Conservation (phyloP, 192 early-diverging fungal genomes). For the Paraglomus occultum region DNA sequence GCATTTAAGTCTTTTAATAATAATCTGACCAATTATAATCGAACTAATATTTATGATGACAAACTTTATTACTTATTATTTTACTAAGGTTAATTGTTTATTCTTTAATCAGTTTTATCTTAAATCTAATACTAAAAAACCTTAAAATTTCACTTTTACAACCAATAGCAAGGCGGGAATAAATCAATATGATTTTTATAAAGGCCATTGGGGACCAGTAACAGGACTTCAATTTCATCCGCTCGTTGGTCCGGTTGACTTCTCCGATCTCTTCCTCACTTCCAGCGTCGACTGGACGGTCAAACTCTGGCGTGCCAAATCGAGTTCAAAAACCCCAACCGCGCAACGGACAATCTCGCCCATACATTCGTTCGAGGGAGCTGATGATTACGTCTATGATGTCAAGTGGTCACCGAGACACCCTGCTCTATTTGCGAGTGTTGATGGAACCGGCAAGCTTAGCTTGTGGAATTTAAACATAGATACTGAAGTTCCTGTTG, state of each 20-base stretch:
- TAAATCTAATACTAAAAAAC: neutral
- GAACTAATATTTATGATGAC: too few species aligned
- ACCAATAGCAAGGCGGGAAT: slow-evolving; percentile 87
- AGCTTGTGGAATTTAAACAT: slow-evolving; percentile 92
- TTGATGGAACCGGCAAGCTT: slow-evolving; percentile 88
- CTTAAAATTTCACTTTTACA: slow-evolving; percentile 3
- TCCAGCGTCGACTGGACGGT: slow-evolving; percentile 96
- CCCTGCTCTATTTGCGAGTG: slow-evolving; percentile 89
- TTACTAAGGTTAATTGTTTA: too few species aligned
- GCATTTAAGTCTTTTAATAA: too few species aligned
- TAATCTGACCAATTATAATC: neutral
- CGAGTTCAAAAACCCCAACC: slow-evolving; percentile 50
- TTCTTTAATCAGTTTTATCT: slow-evolving; percentile 7
- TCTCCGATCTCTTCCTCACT: slow-evolving; percentile 91
- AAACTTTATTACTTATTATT: too few species aligned
- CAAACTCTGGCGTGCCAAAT: slow-evolving; percentile 87
- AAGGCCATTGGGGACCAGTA: slow-evolving; percentile 84
- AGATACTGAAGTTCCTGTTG: slow-evolving; percentile 72
- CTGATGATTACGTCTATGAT: slow-evolving; percentile 97
- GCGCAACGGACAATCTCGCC: slow-evolving; percentile 51
- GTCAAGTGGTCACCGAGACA: slow-evolving; percentile 96
- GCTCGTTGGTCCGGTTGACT: slow-evolving; percentile 69
- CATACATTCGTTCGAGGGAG: slow-evolving; percentile 86
- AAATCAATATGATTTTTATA: slow-evolving; percentile 79
- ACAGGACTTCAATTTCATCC: slow-evolving; percentile 95